Evolutionary conservation across 768 basidiomycete genomes (phyloP).

Genomic region (Suillus plorans): DNA sequence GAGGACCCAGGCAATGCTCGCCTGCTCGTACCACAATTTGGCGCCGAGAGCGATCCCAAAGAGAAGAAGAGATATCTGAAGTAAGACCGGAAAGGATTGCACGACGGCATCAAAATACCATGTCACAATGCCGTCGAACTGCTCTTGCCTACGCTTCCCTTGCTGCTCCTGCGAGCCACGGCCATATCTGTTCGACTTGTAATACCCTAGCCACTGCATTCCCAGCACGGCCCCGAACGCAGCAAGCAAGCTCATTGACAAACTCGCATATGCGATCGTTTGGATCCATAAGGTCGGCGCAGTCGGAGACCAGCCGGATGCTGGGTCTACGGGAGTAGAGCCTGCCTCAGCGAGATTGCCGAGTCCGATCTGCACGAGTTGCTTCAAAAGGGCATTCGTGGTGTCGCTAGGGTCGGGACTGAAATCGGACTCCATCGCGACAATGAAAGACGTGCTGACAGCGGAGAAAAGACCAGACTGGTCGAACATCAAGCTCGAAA

Average conservation of each 20-base stretch:
- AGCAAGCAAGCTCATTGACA: slow-evolving; percentile 13
- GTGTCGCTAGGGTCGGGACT: slow-evolving; percentile 12
- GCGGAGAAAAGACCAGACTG: slow-evolving; percentile 16
- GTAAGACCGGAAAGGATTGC: slow-evolving; percentile 11
- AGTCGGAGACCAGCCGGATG: not conserved
- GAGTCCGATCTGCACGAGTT: slow-evolving; percentile 7
- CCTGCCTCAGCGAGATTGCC: slow-evolving; percentile 7
- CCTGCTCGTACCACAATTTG: not conserved
- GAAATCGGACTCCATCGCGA: slow-evolving; percentile 10
- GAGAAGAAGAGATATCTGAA: slow-evolving; percentile 13
- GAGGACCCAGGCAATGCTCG: not conserved
- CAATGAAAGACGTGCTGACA: slow-evolving; percentile 12
- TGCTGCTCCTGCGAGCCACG: slow-evolving; percentile 10
- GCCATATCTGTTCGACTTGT: not conserved
- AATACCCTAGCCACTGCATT: slow-evolving; percentile 15
- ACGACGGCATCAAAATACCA: slow-evolving; percentile 15
- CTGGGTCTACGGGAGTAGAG: not conserved
- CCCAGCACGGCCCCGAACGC: slow-evolving; percentile 15
- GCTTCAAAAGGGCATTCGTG: slow-evolving; percentile 13
- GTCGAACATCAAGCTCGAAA: not conserved
- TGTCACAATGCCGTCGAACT: slow-evolving; percentile 8
- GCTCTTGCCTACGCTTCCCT: slow-evolving; percentile 8
- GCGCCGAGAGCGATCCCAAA: slow-evolving; percentile 14
- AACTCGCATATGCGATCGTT: slow-evolving; percentile 11
- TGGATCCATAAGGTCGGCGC: not conserved